Percentiles rank a stretch among this genome's conserved stretches.
These are phyloP conservation scores for Cucurbita ficifolia DNA, from an alignment of 306 rosid genomes.

Conservation along the genomic window DNA sequence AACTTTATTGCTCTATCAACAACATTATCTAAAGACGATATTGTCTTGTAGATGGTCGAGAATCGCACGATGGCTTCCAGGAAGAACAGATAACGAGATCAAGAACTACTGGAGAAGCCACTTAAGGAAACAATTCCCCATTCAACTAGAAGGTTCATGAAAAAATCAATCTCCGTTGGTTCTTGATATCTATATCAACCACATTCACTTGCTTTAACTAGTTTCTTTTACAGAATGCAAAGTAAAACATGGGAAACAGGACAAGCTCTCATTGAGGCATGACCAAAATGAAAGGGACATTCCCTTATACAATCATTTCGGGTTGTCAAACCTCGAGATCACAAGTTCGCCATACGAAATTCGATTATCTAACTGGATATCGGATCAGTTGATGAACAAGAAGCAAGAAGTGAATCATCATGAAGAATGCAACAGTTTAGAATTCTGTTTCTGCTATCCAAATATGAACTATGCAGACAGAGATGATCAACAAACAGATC, in stretches of 20 bases:
- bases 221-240: not conserved
- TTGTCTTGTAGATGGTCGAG: slow-evolving; percentile 46
- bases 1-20: not conserved
- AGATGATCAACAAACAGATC: not conserved
- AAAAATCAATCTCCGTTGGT: not conserved
- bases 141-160: slow-evolving; percentile 21
- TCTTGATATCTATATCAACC: not conserved
- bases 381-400: slow-evolving; percentile 23
- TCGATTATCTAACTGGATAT: slow-evolving; percentile 39
- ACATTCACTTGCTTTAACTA: not conserved
- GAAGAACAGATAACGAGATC: slow-evolving; percentile 21
- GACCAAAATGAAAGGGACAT: not conserved
- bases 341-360: slow-evolving; percentile 38
- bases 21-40: not conserved
- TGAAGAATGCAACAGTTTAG: slow-evolving; percentile 15
- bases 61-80: slow-evolving; percentile 49
- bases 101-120: slow-evolving; percentile 64
- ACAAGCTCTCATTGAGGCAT: not conserved
- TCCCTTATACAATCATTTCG: slow-evolving; percentile 12
- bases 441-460: slow-evolving; percentile 8
- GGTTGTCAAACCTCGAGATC: slow-evolving; percentile 20
- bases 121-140: slow-evolving; percentile 26
- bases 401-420: slow-evolving; percentile 14
- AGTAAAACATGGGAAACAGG: not conserved
- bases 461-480: slow-evolving; percentile 13